Evolutionary conservation across 345 rosid species (phyloP).

Genomic region (Camelina hispida): DNA sequence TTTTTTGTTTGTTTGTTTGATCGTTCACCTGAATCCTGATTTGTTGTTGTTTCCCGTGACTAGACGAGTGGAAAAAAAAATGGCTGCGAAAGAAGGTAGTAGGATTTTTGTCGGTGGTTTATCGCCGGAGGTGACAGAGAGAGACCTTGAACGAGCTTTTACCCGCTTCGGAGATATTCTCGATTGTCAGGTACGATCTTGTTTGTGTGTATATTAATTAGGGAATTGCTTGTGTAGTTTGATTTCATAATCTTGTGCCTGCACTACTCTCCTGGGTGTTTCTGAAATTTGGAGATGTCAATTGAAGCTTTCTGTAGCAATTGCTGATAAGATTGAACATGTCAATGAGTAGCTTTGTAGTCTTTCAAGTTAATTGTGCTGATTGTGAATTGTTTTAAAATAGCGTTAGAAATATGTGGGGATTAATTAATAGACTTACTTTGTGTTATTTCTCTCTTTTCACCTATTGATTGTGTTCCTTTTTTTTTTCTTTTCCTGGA

Average conservation of each 20-base stretch:
- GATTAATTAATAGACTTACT: too few relatives aligned
- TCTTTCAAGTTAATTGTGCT: not conserved
- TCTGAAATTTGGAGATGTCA: too few relatives aligned
- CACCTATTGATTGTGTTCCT: slow-evolving; percentile 37
- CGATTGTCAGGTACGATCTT: slow-evolving; percentile 74
- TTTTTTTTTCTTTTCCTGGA: slow-evolving; percentile 42
- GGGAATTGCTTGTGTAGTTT: too few relatives aligned
- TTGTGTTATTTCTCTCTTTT: slow-evolving; percentile 23
- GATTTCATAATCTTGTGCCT: too few relatives aligned
- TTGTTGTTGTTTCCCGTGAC: not conserved
- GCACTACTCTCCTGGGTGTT: too few relatives aligned
- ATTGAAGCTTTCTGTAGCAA: too few relatives aligned
- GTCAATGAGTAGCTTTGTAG: not conserved
- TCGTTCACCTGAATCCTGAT: slow-evolving; percentile 8
- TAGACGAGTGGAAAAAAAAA: slow-evolving; percentile 43
- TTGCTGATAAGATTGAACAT: slow-evolving; percentile 7
- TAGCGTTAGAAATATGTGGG: too few relatives aligned
- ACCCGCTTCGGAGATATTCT: slow-evolving; percentile 83
- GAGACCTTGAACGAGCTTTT: slow-evolving; percentile 85
- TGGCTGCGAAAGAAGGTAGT: slow-evolving; percentile 82
- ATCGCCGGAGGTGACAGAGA: slow-evolving; percentile 79
- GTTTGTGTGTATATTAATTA: too few relatives aligned
- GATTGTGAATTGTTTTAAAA: not conserved
- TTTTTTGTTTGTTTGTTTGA: not conserved
- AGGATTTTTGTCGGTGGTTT: slow-evolving; percentile 93